These are phyloP conservation scores for Solanum gandarillasii DNA, from an alignment of 257 asterid genomes.

Conservation along the genomic window DNA sequence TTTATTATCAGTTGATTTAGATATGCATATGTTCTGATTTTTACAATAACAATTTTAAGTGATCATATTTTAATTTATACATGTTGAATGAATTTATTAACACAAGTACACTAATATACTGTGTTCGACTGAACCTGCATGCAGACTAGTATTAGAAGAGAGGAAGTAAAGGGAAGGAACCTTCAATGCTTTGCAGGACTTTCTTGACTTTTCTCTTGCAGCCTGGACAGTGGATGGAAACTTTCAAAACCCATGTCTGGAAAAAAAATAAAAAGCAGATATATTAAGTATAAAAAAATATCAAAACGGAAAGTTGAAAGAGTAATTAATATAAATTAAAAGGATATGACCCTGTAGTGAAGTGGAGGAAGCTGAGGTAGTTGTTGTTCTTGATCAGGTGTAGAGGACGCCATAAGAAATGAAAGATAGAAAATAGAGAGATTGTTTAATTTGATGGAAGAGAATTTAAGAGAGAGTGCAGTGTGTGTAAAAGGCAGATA, in stretches of 20 bases:
- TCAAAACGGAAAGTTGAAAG: neutral
- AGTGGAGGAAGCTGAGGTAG: conserved; percentile 24
- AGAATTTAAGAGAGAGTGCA: neutral
- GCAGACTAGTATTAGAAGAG: neutral
- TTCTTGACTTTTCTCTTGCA: conserved; percentile 78
- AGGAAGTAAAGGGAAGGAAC: conserved; percentile 8
- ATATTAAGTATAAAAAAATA: neutral
- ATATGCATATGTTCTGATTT: no score
- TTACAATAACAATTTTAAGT: no score
- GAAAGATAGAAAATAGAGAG: neutral
- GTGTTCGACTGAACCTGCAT: neutral
- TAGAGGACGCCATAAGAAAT: conserved; percentile 34
- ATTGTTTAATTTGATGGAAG: neutral
- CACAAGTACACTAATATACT: no score
- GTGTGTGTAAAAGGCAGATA: neutral
- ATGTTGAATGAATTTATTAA: no score
- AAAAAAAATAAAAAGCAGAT: neutral
- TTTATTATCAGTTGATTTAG: no score
- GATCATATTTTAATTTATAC: no score
- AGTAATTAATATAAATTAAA: neutral
- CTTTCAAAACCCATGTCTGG: conserved; percentile 74
- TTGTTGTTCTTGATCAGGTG: conserved; percentile 31
- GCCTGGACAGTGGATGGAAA: conserved; percentile 88
- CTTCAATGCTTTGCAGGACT: conserved; percentile 64
- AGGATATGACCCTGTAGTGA: conserved; percentile 54